Evolutionary conservation across 108 stramenopile genomes (phyloP), one percentile per base, ranked within the genome.

Genomic region (Stephanodiscus minutulus): DNA sequence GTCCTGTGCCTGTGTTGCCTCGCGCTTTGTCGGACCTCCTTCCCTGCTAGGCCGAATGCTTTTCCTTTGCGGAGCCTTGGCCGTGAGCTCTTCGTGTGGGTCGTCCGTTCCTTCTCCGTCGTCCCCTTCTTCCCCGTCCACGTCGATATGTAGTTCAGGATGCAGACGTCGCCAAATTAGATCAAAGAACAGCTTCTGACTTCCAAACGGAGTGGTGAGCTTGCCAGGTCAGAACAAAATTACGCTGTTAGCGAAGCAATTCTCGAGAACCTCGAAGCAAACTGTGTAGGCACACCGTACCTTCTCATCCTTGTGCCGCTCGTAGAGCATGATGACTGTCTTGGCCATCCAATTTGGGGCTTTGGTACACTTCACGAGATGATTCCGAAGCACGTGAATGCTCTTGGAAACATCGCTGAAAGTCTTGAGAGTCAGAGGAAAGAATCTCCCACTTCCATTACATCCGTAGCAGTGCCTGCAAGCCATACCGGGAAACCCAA

Each of bases 261-360:
- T 44, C 17, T 52, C 33, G 9, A 24, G n/a, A 52, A 24, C 6
- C 46, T 41, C 31, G 5, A 47, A 56, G 29, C 27, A 33, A 15
- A 62, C 31, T 27, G 27, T 20, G 18, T 18, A 15, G 29, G 9
- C 25, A 1, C 3, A 52, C 5, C 64, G 43, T 66, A 79, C 78
- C 78, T 90, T 85, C 73, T 93, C 85, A 46, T 88, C 83, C 44
- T 87, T 80, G 67, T 93, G 92, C 12, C 55, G 53, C 10, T 76
- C 83, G 27, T 85, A 85, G 7, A 88, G 72, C 17, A 62, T 77
- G 29, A 62, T 80, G n/a, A 93, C 70, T 28, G 49, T 79, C 10
- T 79, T 74, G 9, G 86, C 81, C 55, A 90, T 70, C 49, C 88
- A 89, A 41, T 54, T 66, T 3, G 91, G 91, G 67, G 86, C 88